Evolutionary conservation across 139 green algal species (phyloP), one percentile per base, ranked within the genome.

Genomic region (Zygnema circumcarinatum): DNA sequence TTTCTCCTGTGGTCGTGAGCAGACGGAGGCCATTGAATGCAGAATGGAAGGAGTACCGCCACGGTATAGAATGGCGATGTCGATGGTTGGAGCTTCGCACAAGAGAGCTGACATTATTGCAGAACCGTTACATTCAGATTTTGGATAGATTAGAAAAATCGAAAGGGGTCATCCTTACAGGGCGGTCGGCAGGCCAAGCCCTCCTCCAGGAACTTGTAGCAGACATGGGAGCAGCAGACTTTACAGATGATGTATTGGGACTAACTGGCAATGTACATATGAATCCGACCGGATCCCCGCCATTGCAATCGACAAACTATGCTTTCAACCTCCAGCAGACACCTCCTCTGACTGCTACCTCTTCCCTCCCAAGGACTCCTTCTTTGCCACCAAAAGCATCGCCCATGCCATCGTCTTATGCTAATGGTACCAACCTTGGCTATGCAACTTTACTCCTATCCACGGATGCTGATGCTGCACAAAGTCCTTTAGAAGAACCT

Each of bases 41-140:
- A 0, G 84, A 89, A 68, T 89, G 84, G 84, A 88, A 89, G 84
- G 42, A 39, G 47, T 79, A 88, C 20, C 84, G 84, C 1, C 72
- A 52, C 29, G 82, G 76, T n/a, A 89, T 89, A 33, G 84, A 89
- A 68, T 89, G 84, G 84, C 84, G 84, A 40, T 88, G 79, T 41
- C 42, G 78, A 0, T 89, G 84, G 84, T 53, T 89, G 2, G 78
- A 89, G 33, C 29, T 89, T 52, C 76, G 84, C 41, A 89, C 86
- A 79, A 11, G 25, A 32, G 76, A 89, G 36, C 31, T 89, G 29
- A 38, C 85, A 54, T 21, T 81, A 22, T 38, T 73, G 74, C 72
- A 38, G 11, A 31, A 88, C 11, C 73, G 82, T 21, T 88, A 88
- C 11, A 39, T 31, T 52, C 75, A 83, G 16, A 62, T 62, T 62